A percentile compares a stretch with the other conserved stretches of the same genome.
Conservation (phyloP, 176 grass and related monocot species). For the Bonia amplexicaulis region DNA sequence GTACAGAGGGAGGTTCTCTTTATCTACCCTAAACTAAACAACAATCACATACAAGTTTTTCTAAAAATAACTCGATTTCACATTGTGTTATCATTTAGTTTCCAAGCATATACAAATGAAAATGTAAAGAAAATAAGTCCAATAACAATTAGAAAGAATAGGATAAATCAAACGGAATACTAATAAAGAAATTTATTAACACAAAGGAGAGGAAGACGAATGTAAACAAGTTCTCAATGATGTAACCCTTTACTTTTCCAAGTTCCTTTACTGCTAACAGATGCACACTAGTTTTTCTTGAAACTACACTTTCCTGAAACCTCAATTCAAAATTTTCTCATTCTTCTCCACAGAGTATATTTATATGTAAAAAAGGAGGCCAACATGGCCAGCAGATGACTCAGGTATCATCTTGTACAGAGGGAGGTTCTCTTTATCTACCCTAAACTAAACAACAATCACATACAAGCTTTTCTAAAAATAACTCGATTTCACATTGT, state of each 20-base stretch:
- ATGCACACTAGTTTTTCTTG: too few species aligned
- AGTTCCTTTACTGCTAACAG: conserved; percentile 40
- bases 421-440: too few species aligned
- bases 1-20: too few species aligned
- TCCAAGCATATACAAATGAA: neutral
- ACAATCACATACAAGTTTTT: too few species aligned
- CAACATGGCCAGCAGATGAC: too few species aligned
- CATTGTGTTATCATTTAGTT: neutral
- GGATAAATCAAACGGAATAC: neutral
- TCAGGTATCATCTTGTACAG: too few species aligned
- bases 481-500: neutral
- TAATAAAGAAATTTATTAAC: conserved; percentile 39
- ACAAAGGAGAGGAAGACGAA: conserved; percentile 67
- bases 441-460: too few species aligned
- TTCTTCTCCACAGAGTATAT: too few species aligned
- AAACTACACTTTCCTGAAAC: too few species aligned
- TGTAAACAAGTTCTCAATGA: conserved; percentile 76
- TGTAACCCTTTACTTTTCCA: conserved; percentile 70
- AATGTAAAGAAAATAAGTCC: neutral
- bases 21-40: too few species aligned
- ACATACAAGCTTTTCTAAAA: neutral
- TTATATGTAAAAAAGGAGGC: too few species aligned
- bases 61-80: neutral
- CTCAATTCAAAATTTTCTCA: too few species aligned
- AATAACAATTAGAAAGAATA: neutral